Base-by-base conservation (phyloP, 225 moss, liverwort and hornwort species). In the Sphagnum contortum region DNA sequence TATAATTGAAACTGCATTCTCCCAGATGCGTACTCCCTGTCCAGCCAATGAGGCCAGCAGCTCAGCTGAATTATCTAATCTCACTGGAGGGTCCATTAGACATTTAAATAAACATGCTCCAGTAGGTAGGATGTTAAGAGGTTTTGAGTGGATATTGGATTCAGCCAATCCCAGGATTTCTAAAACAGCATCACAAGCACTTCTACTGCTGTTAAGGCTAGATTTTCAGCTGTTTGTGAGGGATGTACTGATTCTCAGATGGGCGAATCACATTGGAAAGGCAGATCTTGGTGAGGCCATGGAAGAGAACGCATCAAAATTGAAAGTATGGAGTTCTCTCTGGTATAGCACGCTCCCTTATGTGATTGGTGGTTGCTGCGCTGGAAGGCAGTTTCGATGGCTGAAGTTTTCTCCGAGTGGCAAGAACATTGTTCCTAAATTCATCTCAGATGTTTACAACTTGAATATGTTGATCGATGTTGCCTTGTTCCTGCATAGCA, bases 181-280 rank as follows among this genome's bases (percentile, higher is more conserved):
- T n/a, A n/a, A n/a, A n/a, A n/a, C n/a, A n/a, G n/a, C n/a, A n/a
- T n/a, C n/a, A n/a, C n/a, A n/a, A n/a, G n/a, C n/a, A n/a, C n/a
- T n/a, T n/a, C n/a, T n/a, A n/a, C n/a, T n/a, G n/a, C n/a, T 61
- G 10, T 9, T 11, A 29, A 61, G 60, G 60, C 60, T 45, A 61
- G 44, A 61, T 61, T 61, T 45, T 29, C 60, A 11, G 44, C 44
- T 61, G 60, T 61, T 61, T 45, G 60, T 61, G 60, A 61, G 8
- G 60, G 8, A 45, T 14, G n/a, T 13, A 57, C 56, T 57, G 12
- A 57, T 57, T 57, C 56, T 57, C 56, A 4, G 56, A 57, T 57
- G 56, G 56, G 56, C 11, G 56, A 57, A 57, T 57, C 11, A 57
- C 12, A 2, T 57, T 57, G 56, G 13, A 3, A 13, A 45, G 10